Base-by-base conservation (phyloP, 805 yeast species). In the Starmerella stigmatis region DNA sequence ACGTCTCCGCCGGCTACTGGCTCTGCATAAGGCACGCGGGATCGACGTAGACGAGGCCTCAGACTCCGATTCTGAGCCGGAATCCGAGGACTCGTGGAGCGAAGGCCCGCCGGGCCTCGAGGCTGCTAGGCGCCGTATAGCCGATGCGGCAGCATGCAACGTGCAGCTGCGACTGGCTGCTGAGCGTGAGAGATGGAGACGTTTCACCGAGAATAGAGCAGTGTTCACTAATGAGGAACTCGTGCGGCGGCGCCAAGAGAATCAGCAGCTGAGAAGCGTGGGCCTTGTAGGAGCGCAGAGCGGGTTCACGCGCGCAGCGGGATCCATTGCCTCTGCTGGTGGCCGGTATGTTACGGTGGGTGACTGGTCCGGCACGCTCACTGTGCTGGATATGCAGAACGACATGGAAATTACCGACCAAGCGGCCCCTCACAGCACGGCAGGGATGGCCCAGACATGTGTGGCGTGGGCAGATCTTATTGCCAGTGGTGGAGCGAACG, bases 281-380 rank as follows among this genome's bases (percentile, higher is more conserved):
- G 74, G 72, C 22, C 61, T 79, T 3, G 55, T 57, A 25, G 94
- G 89, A 0, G 73, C 94, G 0, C 94, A 86, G 58, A 62, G 81
- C 16, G 74, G 79, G 2, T 77, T 83, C 17, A 67, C 71, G 3
- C 66, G 96, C 46, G 85, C 94, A 4, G 69, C 82, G 0, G 40
- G 40, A 13, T 36, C 40, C 10, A 9, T 36, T 9, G 40, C 40
- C n/a, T n/a, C n/a, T 5, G 3, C 15, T 7, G 4, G 17, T 22
- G 40, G 65, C 42, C 60, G 65, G 4, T 34, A 55, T 2, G 42
- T 83, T 3, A 81, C 85, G 0, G 67, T 76, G 12, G 92, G 86
- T 0, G 81, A 92, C 29, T 89, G 97, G 96, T 75, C 79, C 50
- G 96, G 96, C 3, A 68, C 69, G 22, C 54, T 85, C 5, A 72